phyloP scores from a whole-genome alignment of 768 basidiomycete genomes.

The Gloeopeniophorella convolvens region DNA sequence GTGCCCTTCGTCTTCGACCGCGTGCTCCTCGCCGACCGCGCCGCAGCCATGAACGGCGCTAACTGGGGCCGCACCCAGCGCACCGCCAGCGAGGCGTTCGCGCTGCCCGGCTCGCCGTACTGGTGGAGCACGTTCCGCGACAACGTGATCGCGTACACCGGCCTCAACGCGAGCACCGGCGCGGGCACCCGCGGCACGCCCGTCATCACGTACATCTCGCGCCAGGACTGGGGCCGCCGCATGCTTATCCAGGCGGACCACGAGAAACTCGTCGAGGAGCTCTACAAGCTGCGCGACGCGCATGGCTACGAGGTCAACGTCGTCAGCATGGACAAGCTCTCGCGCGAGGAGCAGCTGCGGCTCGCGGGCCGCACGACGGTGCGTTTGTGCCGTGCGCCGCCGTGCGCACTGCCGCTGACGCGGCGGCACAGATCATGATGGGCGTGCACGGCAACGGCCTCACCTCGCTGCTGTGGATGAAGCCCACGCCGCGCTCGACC shows the following conservation, averaged over 20 bases:
- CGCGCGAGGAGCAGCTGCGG: constrained; percentile 71
- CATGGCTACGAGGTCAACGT: constrained; percentile 87
- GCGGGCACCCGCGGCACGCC: constrained; percentile 37
- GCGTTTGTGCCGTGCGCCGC: constrained; percentile 24
- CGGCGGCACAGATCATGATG: constrained; percentile 72
- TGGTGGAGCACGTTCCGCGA: constrained; percentile 84
- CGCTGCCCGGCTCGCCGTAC: constrained; percentile 61
- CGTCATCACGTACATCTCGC: constrained; percentile 89
- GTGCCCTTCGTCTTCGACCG: constrained; percentile 77
- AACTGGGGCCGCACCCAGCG: constrained; percentile 67
- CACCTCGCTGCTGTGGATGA: constrained; percentile 90
- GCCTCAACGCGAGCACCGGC: constrained; percentile 41
- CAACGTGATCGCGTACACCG: constrained; percentile 67
- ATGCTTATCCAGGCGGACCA: constrained; percentile 76
- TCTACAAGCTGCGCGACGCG: constrained; percentile 59
- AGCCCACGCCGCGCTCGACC: constrained; percentile 69
- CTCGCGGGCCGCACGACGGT: constrained; percentile 85
- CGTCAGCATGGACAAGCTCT: constrained; percentile 76
- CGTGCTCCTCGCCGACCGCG: constrained; percentile 82
- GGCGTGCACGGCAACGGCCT: constrained; percentile 92
- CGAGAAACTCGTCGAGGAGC: constrained; percentile 66
- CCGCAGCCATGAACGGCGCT: constrained; percentile 70
- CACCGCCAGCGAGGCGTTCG: constrained; percentile 68
- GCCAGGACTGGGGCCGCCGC: constrained; percentile 83
- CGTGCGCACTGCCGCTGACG: constrained; percentile 1